Evolutionary conservation across 495 filamentous ascomycete genomes (phyloP).

Genomic region (Usnea hakonensis): DNA sequence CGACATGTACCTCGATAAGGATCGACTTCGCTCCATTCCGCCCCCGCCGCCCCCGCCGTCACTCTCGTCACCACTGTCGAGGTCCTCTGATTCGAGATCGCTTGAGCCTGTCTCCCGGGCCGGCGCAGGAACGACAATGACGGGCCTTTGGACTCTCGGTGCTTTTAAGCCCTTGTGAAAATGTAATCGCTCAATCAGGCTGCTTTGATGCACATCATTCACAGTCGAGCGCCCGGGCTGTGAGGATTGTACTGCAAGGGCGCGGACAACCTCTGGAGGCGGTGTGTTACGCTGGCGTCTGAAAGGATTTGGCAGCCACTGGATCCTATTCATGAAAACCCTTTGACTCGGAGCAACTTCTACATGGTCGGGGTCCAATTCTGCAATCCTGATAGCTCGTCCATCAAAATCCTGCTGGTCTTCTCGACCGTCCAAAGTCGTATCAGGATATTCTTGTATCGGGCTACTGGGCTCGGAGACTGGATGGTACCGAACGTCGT

Average conservation of each 20-base stretch:
- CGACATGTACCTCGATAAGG: neutral
- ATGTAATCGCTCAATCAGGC: slow-evolving; percentile 26
- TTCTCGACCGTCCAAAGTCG: neutral
- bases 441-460: neutral
- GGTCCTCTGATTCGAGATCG: neutral
- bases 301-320: slow-evolving; percentile 21
- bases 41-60: slow-evolving; percentile 1
- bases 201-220: neutral
- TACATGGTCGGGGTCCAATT: neutral
- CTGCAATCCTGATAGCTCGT: neutral
- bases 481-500: slow-evolving; percentile 76
- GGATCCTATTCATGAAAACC: slow-evolving; percentile 8
- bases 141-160: slow-evolving; percentile 39
- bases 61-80: neutral
- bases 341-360: neutral
- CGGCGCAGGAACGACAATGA: slow-evolving; percentile 63
- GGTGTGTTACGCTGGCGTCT: slow-evolving; percentile 21
- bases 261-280: slow-evolving; percentile 24
- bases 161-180: slow-evolving; percentile 24
- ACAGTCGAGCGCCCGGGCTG: neutral
- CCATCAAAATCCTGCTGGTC: neutral
- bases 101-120: slow-evolving; percentile 30
- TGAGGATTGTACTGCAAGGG: slow-evolving; percentile 14
- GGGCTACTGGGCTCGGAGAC: slow-evolving; percentile 59
- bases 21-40: neutral